Evolutionary conservation across 768 basidiomycete species (phyloP).

Genomic region (Agaricus subrufescens): DNA sequence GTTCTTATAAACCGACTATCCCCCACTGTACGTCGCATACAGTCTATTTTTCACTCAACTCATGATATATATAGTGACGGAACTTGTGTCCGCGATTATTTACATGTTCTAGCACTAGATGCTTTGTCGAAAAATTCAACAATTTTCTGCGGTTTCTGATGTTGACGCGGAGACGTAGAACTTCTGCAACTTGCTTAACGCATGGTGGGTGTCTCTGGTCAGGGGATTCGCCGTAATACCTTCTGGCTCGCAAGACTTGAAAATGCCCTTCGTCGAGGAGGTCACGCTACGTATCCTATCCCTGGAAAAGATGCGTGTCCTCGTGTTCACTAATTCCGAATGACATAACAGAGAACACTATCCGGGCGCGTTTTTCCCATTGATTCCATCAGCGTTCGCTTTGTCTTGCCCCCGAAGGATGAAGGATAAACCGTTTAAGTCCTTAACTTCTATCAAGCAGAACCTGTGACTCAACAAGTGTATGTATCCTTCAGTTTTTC

Average conservation of each 20-base stretch:
- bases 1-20: constrained; percentile 85
- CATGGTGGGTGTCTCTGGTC: too few species aligned
- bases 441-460: background rate
- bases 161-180: too few species aligned
- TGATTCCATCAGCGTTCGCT: background rate
- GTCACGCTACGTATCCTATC: too few species aligned
- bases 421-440: background rate
- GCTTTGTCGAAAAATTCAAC: constrained; percentile 61
- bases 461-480: background rate
- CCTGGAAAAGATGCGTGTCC: too few species aligned
- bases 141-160: constrained; percentile 42
- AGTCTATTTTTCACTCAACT: background rate
- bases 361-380: background rate
- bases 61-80: constrained; percentile 59
- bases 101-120: constrained; percentile 88
- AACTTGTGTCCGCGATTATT: constrained; percentile 95
- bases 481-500: background rate
- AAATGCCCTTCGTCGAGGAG: too few species aligned
- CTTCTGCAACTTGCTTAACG: too few species aligned
- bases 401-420: background rate
- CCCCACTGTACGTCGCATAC: constrained; percentile 63
- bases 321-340: too few species aligned
- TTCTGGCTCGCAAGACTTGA: too few species aligned
- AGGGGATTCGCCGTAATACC: too few species aligned
- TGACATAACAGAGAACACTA: too few species aligned